Percentiles rank a stretch among this genome's conserved stretches.
phyloP scores from a whole-genome alignment of 2,329 filamentous ascomycete genomes.

The Grosmannia clavigera region DNA sequence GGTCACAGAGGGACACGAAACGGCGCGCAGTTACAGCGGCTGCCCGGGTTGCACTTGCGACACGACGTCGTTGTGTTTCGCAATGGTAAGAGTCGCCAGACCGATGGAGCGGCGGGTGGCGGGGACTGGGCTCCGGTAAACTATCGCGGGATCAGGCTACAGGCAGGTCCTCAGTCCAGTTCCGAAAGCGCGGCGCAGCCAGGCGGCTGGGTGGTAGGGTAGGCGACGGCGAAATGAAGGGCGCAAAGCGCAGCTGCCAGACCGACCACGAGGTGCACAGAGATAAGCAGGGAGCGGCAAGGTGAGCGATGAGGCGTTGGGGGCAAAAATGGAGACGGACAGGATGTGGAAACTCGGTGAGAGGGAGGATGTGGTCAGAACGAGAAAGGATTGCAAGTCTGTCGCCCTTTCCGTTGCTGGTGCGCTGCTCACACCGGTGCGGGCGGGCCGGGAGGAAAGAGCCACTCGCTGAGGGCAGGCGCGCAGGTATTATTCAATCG shows the following conservation, averaged over 20 bases:
- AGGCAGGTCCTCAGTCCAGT: not conserved
- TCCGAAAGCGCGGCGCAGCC: no score
- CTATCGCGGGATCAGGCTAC: not conserved
- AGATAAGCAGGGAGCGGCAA: not conserved
- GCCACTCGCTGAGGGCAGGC: slow-evolving; percentile 6
- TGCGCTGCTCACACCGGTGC: slow-evolving; percentile 6
- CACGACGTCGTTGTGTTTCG: not conserved
- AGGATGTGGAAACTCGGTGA: slow-evolving; percentile 3
- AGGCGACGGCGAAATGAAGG: no score
- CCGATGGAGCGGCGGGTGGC: not conserved
- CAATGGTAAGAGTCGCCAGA: not conserved
- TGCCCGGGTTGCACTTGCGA: not conserved
- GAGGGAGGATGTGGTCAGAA: not conserved
- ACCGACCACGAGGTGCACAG: not conserved
- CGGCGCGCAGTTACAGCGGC: not conserved
- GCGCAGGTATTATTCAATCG: not conserved
- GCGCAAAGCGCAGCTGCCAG: not conserved
- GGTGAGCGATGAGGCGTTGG: not conserved
- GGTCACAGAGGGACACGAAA: not conserved
- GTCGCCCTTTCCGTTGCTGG: not conserved
- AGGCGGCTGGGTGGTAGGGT: no score
- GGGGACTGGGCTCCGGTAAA: not conserved
- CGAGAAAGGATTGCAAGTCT: not conserved
- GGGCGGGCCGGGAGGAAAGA: slow-evolving; percentile 1
- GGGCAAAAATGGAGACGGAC: not conserved